Evolutionary conservation across 2,329 filamentous ascomycete genomes (phyloP).

Genomic region (Ophiostoma ips): DNA sequence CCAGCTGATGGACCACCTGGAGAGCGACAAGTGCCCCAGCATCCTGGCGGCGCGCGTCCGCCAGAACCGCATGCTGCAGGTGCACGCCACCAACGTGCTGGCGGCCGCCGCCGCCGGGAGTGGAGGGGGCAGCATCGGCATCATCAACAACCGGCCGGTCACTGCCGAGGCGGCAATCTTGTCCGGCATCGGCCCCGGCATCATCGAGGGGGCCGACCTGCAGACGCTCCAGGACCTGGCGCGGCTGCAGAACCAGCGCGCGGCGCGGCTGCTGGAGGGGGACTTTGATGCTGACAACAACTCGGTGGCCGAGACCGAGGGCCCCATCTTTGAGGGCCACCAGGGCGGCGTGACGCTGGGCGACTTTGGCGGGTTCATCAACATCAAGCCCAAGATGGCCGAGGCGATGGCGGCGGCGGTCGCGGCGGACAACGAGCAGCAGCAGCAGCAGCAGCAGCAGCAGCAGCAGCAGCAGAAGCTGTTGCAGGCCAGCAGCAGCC

Average conservation of each 20-base stretch:
- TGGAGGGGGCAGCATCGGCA: too few relatives aligned
- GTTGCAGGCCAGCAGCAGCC: not conserved
- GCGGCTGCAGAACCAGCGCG: not conserved
- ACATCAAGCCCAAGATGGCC: conserved; percentile 10
- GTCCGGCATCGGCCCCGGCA: too few relatives aligned
- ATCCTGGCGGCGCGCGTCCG: conserved; percentile 17
- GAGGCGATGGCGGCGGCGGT: not conserved
- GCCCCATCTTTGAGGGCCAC: conserved; percentile 5
- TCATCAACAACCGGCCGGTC: too few relatives aligned
- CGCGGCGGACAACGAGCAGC: not conserved
- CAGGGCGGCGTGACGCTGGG: conserved; percentile 6
- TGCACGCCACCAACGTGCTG: conserved; percentile 20
- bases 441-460: not conserved
- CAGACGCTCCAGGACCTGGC: not conserved
- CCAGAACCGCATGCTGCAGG: conserved; percentile 17
- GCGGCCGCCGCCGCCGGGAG: conserved; percentile 10
- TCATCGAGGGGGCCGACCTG: not conserved
- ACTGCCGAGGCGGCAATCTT: too few relatives aligned
- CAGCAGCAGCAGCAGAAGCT: not conserved
- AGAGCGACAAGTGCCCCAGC: conserved; percentile 25
- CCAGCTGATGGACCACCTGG: conserved; percentile 31
- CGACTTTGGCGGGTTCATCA: conserved; percentile 12
- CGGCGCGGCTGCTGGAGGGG: not conserved
- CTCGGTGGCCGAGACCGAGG: not conserved
- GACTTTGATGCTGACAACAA: not conserved